These are phyloP conservation scores for Basidiobolus meristosporus DNA, from an alignment of 371 early-diverging fungal species.

Conservation along the genomic window DNA sequence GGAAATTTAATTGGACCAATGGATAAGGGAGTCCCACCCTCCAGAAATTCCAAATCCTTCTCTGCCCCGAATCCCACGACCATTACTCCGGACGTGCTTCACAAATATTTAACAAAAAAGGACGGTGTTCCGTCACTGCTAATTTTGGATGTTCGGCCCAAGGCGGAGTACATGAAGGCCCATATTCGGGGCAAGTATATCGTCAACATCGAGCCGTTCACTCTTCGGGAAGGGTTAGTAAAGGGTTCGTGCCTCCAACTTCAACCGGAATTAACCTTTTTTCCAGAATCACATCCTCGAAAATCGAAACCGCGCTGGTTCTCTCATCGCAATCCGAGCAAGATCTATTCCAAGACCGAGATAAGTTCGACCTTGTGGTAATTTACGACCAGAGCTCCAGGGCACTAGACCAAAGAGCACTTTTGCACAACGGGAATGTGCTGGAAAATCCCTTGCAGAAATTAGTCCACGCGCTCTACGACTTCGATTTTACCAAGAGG, in stretches of 20 bases:
- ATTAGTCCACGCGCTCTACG: conserved; percentile 25
- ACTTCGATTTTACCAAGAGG: conserved; percentile 25
- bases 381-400: conserved; percentile 37
- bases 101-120: not conserved
- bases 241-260: not conserved
- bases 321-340: conserved; percentile 23
- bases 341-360: conserved; percentile 34
- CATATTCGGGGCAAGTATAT: conserved; percentile 46
- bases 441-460: conserved; percentile 3
- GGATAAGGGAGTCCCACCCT: too few species aligned
- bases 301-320: conserved; percentile 20
- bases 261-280: not conserved
- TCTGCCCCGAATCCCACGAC: too few species aligned
- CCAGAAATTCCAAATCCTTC: too few species aligned
- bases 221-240: conserved; percentile 28
- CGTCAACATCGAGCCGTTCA: conserved; percentile 67
- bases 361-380: conserved; percentile 53
- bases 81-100: too few species aligned
- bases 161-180: conserved; percentile 39
- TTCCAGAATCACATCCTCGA: conserved; percentile 14
- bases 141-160: conserved; percentile 65
- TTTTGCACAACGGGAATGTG: too few species aligned
- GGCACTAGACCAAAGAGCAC: conserved; percentile 1
- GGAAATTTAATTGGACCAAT: too few species aligned
- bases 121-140: conserved; percentile 19